Conservation (phyloP, 768 basidiomycete species). For the Suillus decipiens region DNA sequence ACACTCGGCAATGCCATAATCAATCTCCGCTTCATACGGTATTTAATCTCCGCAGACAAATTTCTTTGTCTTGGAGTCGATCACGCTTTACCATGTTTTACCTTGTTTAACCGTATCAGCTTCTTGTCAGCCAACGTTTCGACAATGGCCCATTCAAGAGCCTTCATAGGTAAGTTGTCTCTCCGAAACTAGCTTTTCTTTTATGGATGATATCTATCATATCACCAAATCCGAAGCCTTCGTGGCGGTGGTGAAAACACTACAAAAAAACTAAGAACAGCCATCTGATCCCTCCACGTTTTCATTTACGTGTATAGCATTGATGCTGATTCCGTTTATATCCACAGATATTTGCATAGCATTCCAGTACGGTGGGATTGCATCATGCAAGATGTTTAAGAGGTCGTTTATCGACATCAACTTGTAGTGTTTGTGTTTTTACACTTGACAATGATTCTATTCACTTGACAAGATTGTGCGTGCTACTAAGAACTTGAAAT, state of each 20-base stretch:
- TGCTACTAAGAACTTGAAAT: too few species aligned
- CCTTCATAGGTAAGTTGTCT: not conserved
- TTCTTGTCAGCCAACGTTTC: not conserved
- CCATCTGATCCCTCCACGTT: constrained; percentile 29
- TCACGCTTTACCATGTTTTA: not conserved
- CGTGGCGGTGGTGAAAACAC: constrained; percentile 33
- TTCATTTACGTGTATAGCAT: not conserved
- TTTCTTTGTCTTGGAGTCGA: not conserved
- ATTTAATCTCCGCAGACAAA: not conserved
- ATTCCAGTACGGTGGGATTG: too few species aligned
- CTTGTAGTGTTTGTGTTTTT: not conserved
- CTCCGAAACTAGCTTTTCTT: not conserved
- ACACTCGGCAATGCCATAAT: not conserved
- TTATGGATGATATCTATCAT: not conserved
- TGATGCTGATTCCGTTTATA: not conserved
- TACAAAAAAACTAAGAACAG: constrained; percentile 34
- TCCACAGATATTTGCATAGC: not conserved
- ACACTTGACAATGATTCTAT: too few species aligned
- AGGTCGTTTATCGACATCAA: not conserved
- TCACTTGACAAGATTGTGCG: too few species aligned
- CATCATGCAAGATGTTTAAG: too few species aligned
- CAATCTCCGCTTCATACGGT: not conserved
- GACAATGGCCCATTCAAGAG: not conserved
- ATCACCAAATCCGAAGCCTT: constrained; percentile 31
- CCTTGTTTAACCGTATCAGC: not conserved